phyloP scores from a whole-genome alignment of 2,329 filamentous ascomycete genomes.

The Curvularia lunata region DNA sequence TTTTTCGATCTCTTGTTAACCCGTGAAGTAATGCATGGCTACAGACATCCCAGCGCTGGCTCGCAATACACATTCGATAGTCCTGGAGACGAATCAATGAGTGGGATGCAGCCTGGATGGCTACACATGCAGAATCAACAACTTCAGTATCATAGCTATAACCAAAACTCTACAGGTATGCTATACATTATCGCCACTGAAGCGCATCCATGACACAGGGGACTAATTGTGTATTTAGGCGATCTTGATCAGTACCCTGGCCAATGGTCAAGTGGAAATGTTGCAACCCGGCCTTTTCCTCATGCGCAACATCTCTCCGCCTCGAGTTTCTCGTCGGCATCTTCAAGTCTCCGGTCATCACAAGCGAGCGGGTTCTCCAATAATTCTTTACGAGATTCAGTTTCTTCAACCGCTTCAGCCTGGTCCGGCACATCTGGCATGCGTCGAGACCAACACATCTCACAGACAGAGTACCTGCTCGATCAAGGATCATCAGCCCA shows the following conservation, averaged over 20 bases:
- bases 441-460: conserved; percentile 18
- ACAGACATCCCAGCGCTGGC: conserved; percentile 17
- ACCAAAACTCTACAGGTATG: conserved; percentile 4
- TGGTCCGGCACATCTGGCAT: conserved; percentile 28
- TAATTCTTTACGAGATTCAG: conserved; percentile 25
- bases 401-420: conserved; percentile 31
- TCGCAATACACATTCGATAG: conserved; percentile 13
- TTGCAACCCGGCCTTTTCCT: conserved; percentile 9
- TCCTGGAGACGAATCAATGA: background rate
- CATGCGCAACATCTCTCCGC: conserved; percentile 26
- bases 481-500: conserved; percentile 8
- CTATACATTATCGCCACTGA: too few species aligned
- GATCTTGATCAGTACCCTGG: conserved; percentile 11
- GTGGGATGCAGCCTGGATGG: conserved; percentile 1
- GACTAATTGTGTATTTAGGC: conserved; percentile 18
- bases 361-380: conserved; percentile 28
- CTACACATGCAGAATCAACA: background rate
- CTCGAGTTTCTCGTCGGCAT: conserved; percentile 29
- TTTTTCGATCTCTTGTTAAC: background rate
- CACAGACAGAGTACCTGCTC: conserved; percentile 19
- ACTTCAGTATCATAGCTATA: background rate
- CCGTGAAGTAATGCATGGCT: conserved; percentile 18
- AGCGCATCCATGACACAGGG: background rate
- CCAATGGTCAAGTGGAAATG: conserved; percentile 16
- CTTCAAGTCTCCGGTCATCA: conserved; percentile 26